Evolutionary conservation across 2,329 filamentous ascomycete genomes (phyloP), one percentile per base, ranked within the genome.

Genomic region (Colletotrichum navitas): DNA sequence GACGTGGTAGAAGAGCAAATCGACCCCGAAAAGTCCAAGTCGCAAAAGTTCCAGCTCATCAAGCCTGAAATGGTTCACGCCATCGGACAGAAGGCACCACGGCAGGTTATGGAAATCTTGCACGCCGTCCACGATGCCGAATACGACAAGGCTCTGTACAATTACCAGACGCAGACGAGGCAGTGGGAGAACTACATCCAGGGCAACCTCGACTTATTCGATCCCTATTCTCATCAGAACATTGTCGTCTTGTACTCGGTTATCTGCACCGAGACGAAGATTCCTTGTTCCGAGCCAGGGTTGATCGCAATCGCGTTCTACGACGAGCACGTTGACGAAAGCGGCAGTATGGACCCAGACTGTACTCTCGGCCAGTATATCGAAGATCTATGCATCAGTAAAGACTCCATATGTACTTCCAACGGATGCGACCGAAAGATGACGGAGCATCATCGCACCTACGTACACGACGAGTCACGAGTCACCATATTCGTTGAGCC

Each of bases 181-280:
- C 95, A 98, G 76, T 99, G 96, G 96, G 96, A 99, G 79, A 93
- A 94, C 36, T 97, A 97, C 77, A 92, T 98, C 29, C 91, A 95
- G 62, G 94, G 94, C 18, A 97, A 96, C 75, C 85, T 93, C 41
- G 93, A 97, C 77, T 87, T 98, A 1, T 99, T 98, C 76, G 94
- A 99, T 78, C 96, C 97, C 0, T 96, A 94, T 78, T 93, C 94
- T 0, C 97, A 99, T 78, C 96, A 99, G 78, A 97, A 96, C 77
- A 98, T 99, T 71, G 94, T 97, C 14, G 93, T 98, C 2, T 84
- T 99, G 11, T 97, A 97, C 81, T 98, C 95, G 21, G 90, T 96
- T 32, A 95, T 98, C 62, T 98, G 95, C 79, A 98, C 95, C 0
- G 91, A 92, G 73, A 98, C 94, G 1, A 97, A 96, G 65, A 94